Evolutionary conservation across 1,139 yeast genomes (phyloP), one percentile per base, ranked within the genome.

Genomic region (Pichia inconspicua): DNA sequence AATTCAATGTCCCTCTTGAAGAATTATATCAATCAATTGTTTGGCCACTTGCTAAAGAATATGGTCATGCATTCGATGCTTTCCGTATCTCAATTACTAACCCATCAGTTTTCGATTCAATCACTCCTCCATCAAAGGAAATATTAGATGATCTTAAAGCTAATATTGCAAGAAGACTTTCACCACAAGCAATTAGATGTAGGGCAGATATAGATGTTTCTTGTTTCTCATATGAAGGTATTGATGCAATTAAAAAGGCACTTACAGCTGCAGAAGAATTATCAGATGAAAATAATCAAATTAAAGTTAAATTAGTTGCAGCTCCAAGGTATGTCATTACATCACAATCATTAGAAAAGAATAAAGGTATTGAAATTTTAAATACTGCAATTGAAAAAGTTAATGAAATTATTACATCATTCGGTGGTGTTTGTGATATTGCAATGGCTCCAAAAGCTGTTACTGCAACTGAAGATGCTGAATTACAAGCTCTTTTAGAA

Each of bases 391-490:
- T 92, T 58, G 84, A 78, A 58, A 80, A 76, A 59, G 85, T 92
- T 56, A 75, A 78, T 55, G 77, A 77, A 58, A 74, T 81, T 47
- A 89, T 94, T 62, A 78, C 77, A 55, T 71, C 75, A 32, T 77
- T 80, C 48, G 96, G 89, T 51, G 99, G 99, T 64, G 78, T 80
- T 52, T 84, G 96, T 67, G 88, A 86, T 59, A 84, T 92, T 56
- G 89, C 95, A 54, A 90, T 92, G 97, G 92, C 95, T 60, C 97
- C 98, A 64, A 90, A 90, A 80, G 97, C 97, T 43, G 97, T 92
- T 57, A 88, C 97, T 53, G 97, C 96, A 53, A 86, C 92, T 53
- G 99, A 92, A 68, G 99, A 92, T 68, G 97, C 97, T 53, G 97
- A 90, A 71, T 80, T 92, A 65, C 96, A 89, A 70, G 96, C 96